A percentile compares a stretch with the other conserved stretches of the same genome.
Evolutionary conservation across 2,329 filamentous ascomycete genomes (phyloP).

Genomic region (Fusarium sterilihyphosum): DNA sequence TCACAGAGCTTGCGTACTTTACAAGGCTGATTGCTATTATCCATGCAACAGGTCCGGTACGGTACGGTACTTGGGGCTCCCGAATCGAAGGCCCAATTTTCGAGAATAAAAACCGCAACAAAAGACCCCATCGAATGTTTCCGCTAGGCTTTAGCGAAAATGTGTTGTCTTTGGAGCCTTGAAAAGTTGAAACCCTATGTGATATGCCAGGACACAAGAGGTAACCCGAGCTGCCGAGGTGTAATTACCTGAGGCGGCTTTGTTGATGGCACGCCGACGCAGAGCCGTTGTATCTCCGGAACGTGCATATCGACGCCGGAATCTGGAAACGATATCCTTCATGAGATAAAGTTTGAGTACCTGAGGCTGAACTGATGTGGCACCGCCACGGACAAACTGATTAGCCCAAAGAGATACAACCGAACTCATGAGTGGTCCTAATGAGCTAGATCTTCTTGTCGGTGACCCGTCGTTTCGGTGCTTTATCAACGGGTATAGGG

Average conservation of each 20-base stretch:
- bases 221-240: neutral
- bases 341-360: neutral
- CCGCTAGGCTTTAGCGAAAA: neutral
- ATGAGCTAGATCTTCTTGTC: slow-evolving; percentile 14
- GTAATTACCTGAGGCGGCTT: neutral
- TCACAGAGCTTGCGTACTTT: neutral
- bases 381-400: neutral
- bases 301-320: neutral
- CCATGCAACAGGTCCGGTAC: neutral
- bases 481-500: slow-evolving; percentile 14
- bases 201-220: neutral
- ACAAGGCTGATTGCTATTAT: slow-evolving; percentile 24
- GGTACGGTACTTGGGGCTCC: slow-evolving; percentile 7
- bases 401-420: neutral
- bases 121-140: slow-evolving; percentile 4
- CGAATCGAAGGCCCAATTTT: slow-evolving; percentile 27
- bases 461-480: slow-evolving; percentile 15
- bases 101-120: slow-evolving; percentile 23
- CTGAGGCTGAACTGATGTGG: slow-evolving; percentile 22
- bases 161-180: neutral
- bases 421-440: neutral
- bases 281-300: slow-evolving; percentile 11
- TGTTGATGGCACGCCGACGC: slow-evolving; percentile 5
- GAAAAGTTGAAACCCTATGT: neutral
- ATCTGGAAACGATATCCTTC: neutral